These are phyloP conservation scores for Lachnellula suecica DNA, from an alignment of 2,329 filamentous ascomycete genomes.

Conservation along the genomic window DNA sequence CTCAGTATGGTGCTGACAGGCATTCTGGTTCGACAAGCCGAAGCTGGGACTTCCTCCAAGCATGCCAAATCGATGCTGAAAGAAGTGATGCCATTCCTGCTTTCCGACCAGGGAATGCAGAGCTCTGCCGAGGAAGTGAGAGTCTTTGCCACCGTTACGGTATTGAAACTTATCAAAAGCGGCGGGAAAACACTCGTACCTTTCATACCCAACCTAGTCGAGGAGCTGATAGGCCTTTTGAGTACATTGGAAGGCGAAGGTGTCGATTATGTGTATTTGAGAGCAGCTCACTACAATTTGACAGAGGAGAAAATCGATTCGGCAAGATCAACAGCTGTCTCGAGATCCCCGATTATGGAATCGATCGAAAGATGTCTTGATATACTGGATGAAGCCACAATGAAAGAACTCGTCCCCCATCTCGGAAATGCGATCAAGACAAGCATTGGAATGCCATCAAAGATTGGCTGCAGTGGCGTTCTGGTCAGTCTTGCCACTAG, in stretches of 20 bases:
- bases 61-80: conserved; percentile 78
- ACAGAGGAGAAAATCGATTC: conserved; percentile 90
- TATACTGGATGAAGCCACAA: conserved; percentile 74
- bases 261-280: conserved; percentile 90
- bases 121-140: conserved; percentile 87
- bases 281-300: conserved; percentile 79
- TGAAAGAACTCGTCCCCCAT: conserved; percentile 69
- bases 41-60: conserved; percentile 70
- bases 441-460: conserved; percentile 88
- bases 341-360: conserved; percentile 86
- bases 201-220: conserved; percentile 79
- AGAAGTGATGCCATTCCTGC: conserved; percentile 84
- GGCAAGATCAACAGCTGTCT: conserved; percentile 76
- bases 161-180: conserved; percentile 88
- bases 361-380: conserved; percentile 88
- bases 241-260: conserved; percentile 87
- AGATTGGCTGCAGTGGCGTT: conserved; percentile 85
- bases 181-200: conserved; percentile 75
- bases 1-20: conserved; percentile 84
- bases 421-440: conserved; percentile 80
- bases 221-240: conserved; percentile 76
- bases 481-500: conserved; percentile 82
- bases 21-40: conserved; percentile 80
- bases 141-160: conserved; percentile 75
- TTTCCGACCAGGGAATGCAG: conserved; percentile 87